phyloP scores from a whole-genome alignment of 2,329 filamentous ascomycete genomes.

The Salinomyces thailandicus region DNA sequence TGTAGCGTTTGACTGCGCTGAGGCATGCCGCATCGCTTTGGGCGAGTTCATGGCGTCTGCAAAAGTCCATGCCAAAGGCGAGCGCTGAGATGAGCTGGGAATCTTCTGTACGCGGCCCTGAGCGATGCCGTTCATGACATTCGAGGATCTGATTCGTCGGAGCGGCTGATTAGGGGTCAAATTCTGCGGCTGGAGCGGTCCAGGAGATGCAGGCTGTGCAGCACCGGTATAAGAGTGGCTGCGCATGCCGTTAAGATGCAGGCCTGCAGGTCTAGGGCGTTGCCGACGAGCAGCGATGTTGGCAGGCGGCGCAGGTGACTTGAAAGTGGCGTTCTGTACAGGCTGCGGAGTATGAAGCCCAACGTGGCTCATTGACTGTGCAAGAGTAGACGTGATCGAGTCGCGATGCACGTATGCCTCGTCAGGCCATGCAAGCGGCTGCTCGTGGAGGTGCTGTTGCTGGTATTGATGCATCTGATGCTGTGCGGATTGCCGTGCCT shows the following conservation, averaged over 20 bases:
- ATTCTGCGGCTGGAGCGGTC: slow-evolving; percentile 36
- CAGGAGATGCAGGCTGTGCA: slow-evolving; percentile 32
- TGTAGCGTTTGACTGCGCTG: slow-evolving; percentile 19
- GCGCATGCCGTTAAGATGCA: slow-evolving; percentile 32
- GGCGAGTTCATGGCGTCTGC: slow-evolving; percentile 39
- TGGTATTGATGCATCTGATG: too few relatives aligned
- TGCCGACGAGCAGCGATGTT: slow-evolving; percentile 31
- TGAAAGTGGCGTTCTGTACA: slow-evolving; percentile 22
- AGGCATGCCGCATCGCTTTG: slow-evolving; percentile 32
- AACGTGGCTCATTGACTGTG: slow-evolving; percentile 28
- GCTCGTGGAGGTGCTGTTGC: slow-evolving; percentile 16
- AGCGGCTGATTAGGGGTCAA: slow-evolving; percentile 56
- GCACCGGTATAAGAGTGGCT: slow-evolving; percentile 29
- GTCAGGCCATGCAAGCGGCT: slow-evolving; percentile 25
- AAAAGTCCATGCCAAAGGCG: slow-evolving; percentile 37
- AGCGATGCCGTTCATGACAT: slow-evolving; percentile 32
- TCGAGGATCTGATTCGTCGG: slow-evolving; percentile 40
- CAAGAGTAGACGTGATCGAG: slow-evolving; percentile 23
- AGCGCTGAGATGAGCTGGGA: slow-evolving; percentile 37
- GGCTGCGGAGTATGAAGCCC: slow-evolving; percentile 25
- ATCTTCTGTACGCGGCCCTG: slow-evolving; percentile 37
- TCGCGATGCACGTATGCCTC: slow-evolving; percentile 22
- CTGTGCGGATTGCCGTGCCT: slow-evolving; percentile 11
- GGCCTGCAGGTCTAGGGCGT: slow-evolving; percentile 31
- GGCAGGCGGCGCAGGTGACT: slow-evolving; percentile 28